Evolutionary conservation across 164 flowering plant genomes (phyloP).

Genomic region (Nymphaea colorata): DNA sequence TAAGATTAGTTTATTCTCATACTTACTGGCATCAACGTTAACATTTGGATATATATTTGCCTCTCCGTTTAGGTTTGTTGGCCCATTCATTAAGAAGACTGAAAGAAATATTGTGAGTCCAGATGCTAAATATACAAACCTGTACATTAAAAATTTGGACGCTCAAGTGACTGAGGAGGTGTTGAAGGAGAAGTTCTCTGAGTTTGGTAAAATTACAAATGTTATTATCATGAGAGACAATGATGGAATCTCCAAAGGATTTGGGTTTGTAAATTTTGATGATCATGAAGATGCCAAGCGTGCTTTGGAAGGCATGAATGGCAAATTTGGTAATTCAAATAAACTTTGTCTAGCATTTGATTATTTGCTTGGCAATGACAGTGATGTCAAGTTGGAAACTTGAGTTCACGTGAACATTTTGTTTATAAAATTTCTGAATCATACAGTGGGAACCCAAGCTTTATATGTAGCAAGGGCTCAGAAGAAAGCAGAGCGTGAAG

Average conservation of each 20-base stretch:
- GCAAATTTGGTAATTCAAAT: conserved; percentile 45
- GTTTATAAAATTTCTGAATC: too few species aligned
- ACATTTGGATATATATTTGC: too few species aligned
- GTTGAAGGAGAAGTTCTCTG: conserved; percentile 48
- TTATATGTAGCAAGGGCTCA: conserved; percentile 85
- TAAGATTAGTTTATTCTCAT: too few species aligned
- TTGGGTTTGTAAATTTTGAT: conserved; percentile 89
- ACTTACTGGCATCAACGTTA: too few species aligned
- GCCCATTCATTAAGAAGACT: conserved; percentile 44
- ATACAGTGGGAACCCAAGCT: conserved; percentile 45
- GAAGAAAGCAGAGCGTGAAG: conserved; percentile 74
- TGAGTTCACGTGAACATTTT: too few species aligned
- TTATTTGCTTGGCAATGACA: too few species aligned
- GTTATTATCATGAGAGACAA: conserved; percentile 43
- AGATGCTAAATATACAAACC: conserved; percentile 60
- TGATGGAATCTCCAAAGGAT: conserved; percentile 60
- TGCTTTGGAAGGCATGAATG: conserved; percentile 69
- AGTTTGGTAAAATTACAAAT: conserved; percentile 64
- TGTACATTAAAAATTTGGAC: conserved; percentile 77
- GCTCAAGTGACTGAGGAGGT: conserved; percentile 43
- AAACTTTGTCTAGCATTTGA: not conserved
- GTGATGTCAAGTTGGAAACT: too few species aligned
- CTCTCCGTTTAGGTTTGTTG: conserved; percentile 44
- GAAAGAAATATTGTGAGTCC: conserved; percentile 39
- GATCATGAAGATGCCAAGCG: conserved; percentile 55